A percentile compares a stretch with the other conserved stretches of the same genome.
Conservation (phyloP, 805 yeast genomes). For the Metschnikowia cerradonensis region DNA sequence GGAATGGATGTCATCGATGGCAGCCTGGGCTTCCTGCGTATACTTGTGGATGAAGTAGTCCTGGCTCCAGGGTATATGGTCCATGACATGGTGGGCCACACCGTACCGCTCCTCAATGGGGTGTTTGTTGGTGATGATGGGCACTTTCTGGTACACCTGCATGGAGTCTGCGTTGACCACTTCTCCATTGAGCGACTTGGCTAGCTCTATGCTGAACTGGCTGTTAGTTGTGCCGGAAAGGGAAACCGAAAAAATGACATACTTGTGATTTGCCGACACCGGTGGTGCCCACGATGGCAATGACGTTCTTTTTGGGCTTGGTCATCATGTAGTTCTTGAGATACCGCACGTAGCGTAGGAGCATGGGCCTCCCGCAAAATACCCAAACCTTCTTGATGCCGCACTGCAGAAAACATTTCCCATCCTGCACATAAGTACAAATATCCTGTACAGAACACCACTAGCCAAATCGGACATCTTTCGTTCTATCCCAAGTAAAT, state of each 20-base stretch:
- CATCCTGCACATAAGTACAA: neutral
- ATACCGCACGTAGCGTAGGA: constrained; percentile 17
- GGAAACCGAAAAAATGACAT: constrained; percentile 14
- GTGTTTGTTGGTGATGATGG: constrained; percentile 86
- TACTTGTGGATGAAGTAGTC: constrained; percentile 81
- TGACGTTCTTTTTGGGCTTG: constrained; percentile 35
- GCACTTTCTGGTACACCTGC: constrained; percentile 81
- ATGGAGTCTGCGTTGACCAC: constrained; percentile 94
- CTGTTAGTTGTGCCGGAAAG: constrained; percentile 3
- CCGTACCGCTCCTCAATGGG: constrained; percentile 75
- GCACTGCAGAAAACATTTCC: too few species aligned
- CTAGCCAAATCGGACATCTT: neutral
- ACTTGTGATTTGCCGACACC: constrained; percentile 94
- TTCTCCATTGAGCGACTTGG: constrained; percentile 76
- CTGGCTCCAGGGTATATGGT: constrained; percentile 75
- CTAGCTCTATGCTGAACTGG: constrained; percentile 70
- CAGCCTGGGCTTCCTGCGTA: constrained; percentile 60
- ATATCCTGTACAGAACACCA: neutral
- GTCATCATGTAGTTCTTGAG: constrained; percentile 28
- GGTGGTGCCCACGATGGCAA: constrained; percentile 85
- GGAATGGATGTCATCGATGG: constrained; percentile 60
- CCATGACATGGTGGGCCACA: constrained; percentile 80
- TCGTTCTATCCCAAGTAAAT: constrained; percentile 1
- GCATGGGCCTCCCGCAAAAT: constrained; percentile 6
- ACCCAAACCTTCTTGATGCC: neutral